phyloP scores from a whole-genome alignment of 306 rosid genomes.

The Crataegus laevigata region DNA sequence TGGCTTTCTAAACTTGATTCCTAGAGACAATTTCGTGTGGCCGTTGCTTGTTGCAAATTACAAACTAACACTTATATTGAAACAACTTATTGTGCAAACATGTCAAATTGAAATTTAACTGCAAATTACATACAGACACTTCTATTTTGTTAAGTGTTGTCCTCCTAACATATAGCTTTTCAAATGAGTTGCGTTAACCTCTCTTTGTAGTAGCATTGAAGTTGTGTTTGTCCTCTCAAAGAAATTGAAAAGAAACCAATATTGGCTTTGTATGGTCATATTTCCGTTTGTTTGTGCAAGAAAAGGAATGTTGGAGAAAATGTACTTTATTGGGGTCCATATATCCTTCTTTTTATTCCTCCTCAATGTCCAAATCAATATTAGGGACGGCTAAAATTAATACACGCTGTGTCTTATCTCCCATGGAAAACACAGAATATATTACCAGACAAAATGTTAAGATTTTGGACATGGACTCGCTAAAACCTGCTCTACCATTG shows the following conservation, averaged over 20 bases:
- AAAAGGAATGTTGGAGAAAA: neutral
- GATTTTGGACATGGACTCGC: neutral
- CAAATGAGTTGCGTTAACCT: neutral
- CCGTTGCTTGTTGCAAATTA: neutral
- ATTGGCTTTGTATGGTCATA: neutral
- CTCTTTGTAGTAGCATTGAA: neutral
- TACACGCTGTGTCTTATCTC: neutral
- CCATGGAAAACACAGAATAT: neutral
- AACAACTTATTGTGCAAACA: neutral
- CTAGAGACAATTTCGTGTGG: neutral
- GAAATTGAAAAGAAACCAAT: neutral
- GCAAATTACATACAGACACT: too few species aligned
- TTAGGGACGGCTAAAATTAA: neutral
- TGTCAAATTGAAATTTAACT: too few species aligned
- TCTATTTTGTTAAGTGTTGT: neutral
- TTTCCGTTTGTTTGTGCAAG: neutral
- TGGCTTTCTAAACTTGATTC: neutral
- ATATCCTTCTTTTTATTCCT: neutral
- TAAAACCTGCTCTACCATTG: neutral
- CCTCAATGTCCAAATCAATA: conserved; percentile 1
- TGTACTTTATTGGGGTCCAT: neutral
- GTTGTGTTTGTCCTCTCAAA: neutral
- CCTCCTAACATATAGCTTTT: neutral
- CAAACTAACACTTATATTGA: neutral
- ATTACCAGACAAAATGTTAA: neutral